Evolutionary conservation across 176 grass and related monocot genomes (phyloP).

Genomic region (Cenchrus fungigraminus): DNA sequence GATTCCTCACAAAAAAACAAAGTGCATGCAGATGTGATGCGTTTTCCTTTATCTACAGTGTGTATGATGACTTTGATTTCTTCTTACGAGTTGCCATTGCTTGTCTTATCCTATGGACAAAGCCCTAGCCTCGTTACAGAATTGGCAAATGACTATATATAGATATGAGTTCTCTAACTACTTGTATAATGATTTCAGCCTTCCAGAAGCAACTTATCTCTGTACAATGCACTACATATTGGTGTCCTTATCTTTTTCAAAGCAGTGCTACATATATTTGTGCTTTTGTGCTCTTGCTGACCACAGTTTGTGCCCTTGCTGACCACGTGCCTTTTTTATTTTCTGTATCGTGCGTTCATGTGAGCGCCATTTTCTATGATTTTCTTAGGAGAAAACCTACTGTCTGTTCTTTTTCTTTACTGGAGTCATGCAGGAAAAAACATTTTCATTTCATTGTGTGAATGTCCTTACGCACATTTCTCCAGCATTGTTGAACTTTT

Average conservation of each 20-base stretch:
- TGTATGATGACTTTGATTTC: background rate
- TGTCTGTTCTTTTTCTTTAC: background rate
- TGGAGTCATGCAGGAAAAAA: background rate
- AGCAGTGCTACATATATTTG: constrained; percentile 5
- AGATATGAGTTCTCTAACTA: background rate
- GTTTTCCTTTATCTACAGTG: background rate
- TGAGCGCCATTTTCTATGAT: background rate
- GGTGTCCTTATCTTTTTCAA: background rate
- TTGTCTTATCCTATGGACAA: constrained; percentile 2
- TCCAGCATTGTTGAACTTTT: background rate
- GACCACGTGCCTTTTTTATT: background rate
- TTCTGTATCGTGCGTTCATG: constrained; percentile 2
- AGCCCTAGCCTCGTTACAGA: background rate
- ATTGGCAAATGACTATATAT: background rate
- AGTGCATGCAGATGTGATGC: background rate
- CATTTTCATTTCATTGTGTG: background rate
- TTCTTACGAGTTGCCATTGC: background rate
- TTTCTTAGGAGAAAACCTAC: background rate
- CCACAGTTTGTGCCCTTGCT: background rate
- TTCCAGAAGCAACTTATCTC: background rate
- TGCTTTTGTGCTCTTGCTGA: background rate
- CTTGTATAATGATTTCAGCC: background rate
- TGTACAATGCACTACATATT: background rate
- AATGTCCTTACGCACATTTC: background rate
- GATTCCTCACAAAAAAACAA: background rate